Percentiles rank a stretch among this genome's conserved stretches.
Conservation (phyloP, 2,329 filamentous ascomycete species). For the Xylaria polymorpha region DNA sequence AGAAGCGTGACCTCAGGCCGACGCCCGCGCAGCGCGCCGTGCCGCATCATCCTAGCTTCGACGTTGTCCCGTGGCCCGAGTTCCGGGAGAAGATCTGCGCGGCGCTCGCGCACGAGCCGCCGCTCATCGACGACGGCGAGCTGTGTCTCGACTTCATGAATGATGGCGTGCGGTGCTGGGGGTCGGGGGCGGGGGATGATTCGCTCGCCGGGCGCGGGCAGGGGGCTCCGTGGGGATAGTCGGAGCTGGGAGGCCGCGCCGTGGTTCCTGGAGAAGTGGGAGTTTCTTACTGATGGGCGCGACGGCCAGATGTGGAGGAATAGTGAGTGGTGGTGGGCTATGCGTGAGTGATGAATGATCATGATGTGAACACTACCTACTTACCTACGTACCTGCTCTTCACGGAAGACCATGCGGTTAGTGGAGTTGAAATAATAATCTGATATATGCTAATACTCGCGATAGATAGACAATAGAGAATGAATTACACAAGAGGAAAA, state of each 20-base stretch:
- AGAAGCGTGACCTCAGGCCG: conserved; percentile 41
- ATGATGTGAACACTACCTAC: not conserved
- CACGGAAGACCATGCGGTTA: not conserved
- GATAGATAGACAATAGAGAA: not conserved
- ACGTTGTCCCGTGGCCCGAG: conserved; percentile 45
- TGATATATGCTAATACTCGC: not conserved
- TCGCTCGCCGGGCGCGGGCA: conserved; percentile 32
- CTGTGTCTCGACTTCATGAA: conserved; percentile 43
- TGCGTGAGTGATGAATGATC: conserved; percentile 28
- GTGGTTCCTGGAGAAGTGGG: conserved; percentile 48
- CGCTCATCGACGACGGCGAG: conserved; percentile 40
- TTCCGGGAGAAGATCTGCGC: conserved; percentile 43
- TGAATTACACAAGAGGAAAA: not conserved
- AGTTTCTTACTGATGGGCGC: conserved; percentile 41
- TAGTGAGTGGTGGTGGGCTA: conserved; percentile 46
- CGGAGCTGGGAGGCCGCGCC: conserved; percentile 47
- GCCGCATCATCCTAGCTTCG: conserved; percentile 44
- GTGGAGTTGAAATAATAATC: not conserved
- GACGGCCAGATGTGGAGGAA: conserved; percentile 45
- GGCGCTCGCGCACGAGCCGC: conserved; percentile 15
- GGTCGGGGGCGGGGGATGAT: conserved; percentile 32
- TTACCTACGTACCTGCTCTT: too few species aligned
- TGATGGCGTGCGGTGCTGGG: conserved; percentile 46
- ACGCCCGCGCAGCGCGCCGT: conserved; percentile 41
- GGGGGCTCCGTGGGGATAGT: conserved; percentile 47